A percentile compares a stretch with the other conserved stretches of the same genome.
Evolutionary conservation across 2,329 filamentous ascomycete species (phyloP).

Genomic region (Rutstroemia sp.): DNA sequence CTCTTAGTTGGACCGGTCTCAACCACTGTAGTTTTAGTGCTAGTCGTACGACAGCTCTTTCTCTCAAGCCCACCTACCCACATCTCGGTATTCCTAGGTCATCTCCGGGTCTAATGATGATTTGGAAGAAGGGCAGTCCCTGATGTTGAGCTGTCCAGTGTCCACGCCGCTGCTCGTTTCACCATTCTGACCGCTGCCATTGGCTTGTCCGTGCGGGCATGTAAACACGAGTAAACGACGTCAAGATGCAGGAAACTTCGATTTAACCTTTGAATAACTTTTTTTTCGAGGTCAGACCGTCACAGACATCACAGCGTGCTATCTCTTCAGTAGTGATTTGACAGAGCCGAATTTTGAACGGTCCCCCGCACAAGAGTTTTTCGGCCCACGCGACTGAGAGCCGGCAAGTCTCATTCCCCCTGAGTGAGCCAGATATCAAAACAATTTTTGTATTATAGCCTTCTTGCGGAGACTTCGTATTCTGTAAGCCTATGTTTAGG

Average conservation of each 20-base stretch:
- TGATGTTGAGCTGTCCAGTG: neutral
- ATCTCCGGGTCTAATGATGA: neutral
- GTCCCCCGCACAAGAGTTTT: neutral
- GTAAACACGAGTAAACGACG: neutral
- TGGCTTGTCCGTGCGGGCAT: neutral
- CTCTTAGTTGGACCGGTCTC: neutral
- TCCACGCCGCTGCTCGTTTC: neutral
- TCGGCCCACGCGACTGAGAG: neutral
- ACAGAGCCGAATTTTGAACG: neutral
- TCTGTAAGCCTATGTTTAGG: too few relatives aligned
- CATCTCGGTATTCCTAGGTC: neutral
- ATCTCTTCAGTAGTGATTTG: neutral
- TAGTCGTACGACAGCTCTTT: neutral
- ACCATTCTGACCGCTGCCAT: neutral
- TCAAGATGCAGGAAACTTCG: neutral
- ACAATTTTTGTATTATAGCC: too few relatives aligned
- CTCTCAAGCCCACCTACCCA: neutral
- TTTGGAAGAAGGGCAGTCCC: neutral
- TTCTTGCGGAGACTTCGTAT: too few relatives aligned
- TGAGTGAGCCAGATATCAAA: too few relatives aligned
- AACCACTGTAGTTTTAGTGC: neutral
- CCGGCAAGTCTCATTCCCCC: too few relatives aligned
- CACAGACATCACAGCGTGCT: too few relatives aligned
- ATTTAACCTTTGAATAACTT: neutral
- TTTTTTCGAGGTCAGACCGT: too few relatives aligned